Percentiles rank a stretch among this genome's conserved stretches.
Conservation (phyloP, 352 stramenopile genomes). For the Phytophthora constricta region DNA sequence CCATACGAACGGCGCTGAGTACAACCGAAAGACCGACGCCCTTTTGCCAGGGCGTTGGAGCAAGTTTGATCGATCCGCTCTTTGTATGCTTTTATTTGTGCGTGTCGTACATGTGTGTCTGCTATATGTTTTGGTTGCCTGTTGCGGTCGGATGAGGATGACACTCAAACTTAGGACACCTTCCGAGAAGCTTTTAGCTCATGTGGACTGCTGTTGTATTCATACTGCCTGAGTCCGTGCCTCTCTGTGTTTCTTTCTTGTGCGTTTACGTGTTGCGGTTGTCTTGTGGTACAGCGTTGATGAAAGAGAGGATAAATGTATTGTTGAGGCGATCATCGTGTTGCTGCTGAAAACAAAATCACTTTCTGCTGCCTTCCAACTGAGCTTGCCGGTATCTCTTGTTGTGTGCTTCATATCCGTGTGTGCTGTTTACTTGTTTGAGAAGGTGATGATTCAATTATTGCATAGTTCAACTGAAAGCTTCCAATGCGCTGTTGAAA, state of each 20-base stretch:
- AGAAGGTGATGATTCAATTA: constrained; percentile 71
- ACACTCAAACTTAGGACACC: constrained; percentile 83
- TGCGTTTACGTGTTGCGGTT: constrained; percentile 14
- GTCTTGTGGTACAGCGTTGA: constrained; percentile 49
- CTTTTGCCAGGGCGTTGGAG: constrained; percentile 69
- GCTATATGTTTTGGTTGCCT: constrained; percentile 24
- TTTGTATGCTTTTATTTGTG: too few species aligned
- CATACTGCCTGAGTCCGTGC: constrained; percentile 80
- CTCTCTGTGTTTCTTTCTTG: constrained; percentile 17
- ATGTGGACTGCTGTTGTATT: constrained; percentile 85
- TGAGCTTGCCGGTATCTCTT: constrained; percentile 58
- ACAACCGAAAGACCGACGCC: constrained; percentile 74
- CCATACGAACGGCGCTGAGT: constrained; percentile 81
- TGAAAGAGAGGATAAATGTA: constrained; percentile 85
- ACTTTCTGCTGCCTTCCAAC: constrained; percentile 90
- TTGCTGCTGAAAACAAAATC: constrained; percentile 72
- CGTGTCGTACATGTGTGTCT: constrained; percentile 29
- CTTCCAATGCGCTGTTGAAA: constrained; percentile 64
- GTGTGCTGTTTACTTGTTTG: constrained; percentile 27
- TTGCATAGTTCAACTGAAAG: constrained; percentile 88
- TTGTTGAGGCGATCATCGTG: constrained; percentile 64
- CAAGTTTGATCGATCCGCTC: constrained; percentile 71
- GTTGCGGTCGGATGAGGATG: constrained; percentile 56
- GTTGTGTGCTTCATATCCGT: constrained; percentile 13
- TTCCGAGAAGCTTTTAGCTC: constrained; percentile 79